Base-by-base conservation (phyloP, 805 yeast species). In the Candida sithepensis region DNA sequence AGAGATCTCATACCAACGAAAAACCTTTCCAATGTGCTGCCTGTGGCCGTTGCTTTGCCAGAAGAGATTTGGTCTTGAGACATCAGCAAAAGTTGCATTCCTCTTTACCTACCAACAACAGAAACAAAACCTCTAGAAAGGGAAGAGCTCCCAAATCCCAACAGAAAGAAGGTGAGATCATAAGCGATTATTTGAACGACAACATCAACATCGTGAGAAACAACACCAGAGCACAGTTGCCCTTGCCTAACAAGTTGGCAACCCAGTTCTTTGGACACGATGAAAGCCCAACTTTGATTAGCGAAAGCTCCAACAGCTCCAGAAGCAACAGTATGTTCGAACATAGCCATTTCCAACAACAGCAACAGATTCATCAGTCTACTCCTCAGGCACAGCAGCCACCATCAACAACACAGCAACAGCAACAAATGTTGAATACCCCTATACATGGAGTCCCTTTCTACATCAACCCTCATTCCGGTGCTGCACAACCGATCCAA, bases 1-100 rank as follows among this genome's bases (percentile, higher is more conserved):
- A 90, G 58, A 73, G 97, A 37, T 84, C 95, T 0, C 99, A 92
- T 65, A 92, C 99, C 9, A 88, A 91, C 64, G 97, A 91, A 67
- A 90, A 90, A 64, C 98, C 98, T 1, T 92, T 85, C 69, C 94
- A 88, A 63, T 92, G 99, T 69, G 95, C 96, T 2, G 91, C 91
- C 8, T 92, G 98, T 67, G 97, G 96, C 30, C 81, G 98, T 43
- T 87, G 96, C 62, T 92, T 94, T 70, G 97, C 98, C 4, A 74
- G 99, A 47, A 72, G 97, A 47, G 92, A 86, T 63, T 73, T 86
- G 61, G 89, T 94, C 24, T 74, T 94, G 46, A 78, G 99, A 50
- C 99, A 94, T 71, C 96, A 89, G 69, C 97, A 90, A 68, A 94
- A 94, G 63, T 77, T 94, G 32, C 99, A 94, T 60, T 68, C 85